Conservation (phyloP, 352 stramenopile species). For the Phytophthora litchii region DNA sequence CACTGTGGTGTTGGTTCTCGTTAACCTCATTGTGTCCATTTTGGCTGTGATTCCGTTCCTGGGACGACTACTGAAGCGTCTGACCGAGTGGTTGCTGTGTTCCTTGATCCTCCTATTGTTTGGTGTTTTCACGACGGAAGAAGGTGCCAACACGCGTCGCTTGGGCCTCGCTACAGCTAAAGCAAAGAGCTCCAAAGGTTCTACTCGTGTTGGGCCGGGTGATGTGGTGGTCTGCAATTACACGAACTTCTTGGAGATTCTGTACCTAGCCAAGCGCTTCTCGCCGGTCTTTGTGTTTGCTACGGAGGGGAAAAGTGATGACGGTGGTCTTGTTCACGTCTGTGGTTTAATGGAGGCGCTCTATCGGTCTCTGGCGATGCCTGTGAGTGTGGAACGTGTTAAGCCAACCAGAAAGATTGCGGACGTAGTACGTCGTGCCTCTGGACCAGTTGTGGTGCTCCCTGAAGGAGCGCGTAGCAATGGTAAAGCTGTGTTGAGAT, state of each 20-base stretch:
- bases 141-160: conserved; percentile 73
- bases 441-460: conserved; percentile 75
- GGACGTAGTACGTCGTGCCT: conserved; percentile 66
- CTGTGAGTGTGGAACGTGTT: conserved; percentile 42
- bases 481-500: conserved; percentile 75
- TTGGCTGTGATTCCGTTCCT: conserved; percentile 69
- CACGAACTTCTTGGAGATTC: conserved; percentile 80
- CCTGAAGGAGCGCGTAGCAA: conserved; percentile 82
- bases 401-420: conserved; percentile 64
- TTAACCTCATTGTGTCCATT: conserved; percentile 62
- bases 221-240: conserved; percentile 86
- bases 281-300: conserved; percentile 82
- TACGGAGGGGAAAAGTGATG: conserved; percentile 44
- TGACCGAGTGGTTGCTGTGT: conserved; percentile 76
- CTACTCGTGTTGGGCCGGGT: conserved; percentile 45
- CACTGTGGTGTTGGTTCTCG: conserved; percentile 43
- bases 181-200: conserved; percentile 20
- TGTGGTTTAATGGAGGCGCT: conserved; percentile 72
- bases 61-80: conserved; percentile 67
- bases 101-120: conserved; percentile 70
- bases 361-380: conserved; percentile 57
- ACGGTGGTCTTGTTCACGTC: conserved; percentile 66
- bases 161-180: conserved; percentile 66
- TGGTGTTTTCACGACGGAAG: conserved; percentile 69
- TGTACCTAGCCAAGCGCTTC: conserved; percentile 80